Percentiles rank a stretch among this genome's conserved stretches.
Evolutionary conservation across 78 protist species (phyloP).

Genomic region (Dictyostelium purpureum): DNA sequence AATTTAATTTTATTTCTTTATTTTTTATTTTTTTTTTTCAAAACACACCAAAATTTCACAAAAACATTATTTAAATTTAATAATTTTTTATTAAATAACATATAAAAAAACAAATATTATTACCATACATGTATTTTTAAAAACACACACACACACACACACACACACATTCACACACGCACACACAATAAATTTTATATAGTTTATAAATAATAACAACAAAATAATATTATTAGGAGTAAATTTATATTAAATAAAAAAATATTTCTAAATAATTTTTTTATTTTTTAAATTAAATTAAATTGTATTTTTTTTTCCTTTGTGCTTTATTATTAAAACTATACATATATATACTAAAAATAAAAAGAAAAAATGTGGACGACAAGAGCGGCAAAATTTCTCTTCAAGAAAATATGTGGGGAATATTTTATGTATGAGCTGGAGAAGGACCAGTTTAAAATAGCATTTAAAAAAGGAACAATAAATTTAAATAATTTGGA

Average conservation of each 20-base stretch:
- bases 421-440: constrained; percentile 49
- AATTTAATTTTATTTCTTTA: too few species aligned
- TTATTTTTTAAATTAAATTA: too few species aligned
- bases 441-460: constrained; percentile 53
- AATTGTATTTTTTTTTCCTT: background rate
- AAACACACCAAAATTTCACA: too few species aligned
- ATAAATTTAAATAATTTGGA: constrained; percentile 28
- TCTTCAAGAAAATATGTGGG: constrained; percentile 50
- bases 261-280: background rate
- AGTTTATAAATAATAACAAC: background rate
- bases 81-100: too few species aligned
- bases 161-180: too few species aligned
- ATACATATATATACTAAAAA: background rate
- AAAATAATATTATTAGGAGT: background rate
- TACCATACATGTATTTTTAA: too few species aligned
- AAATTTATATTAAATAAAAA: background rate
- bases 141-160: too few species aligned
- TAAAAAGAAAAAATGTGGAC: constrained; percentile 11
- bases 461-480: constrained; percentile 60
- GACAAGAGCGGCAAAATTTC: constrained; percentile 31
- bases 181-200: too few species aligned
- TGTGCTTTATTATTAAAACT: background rate
- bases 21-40: too few species aligned
- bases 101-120: too few species aligned
- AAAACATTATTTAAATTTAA: too few species aligned